These are phyloP conservation scores for Fusarium domesticum DNA, from an alignment of 2,329 filamentous ascomycete species.

Conservation along the genomic window DNA sequence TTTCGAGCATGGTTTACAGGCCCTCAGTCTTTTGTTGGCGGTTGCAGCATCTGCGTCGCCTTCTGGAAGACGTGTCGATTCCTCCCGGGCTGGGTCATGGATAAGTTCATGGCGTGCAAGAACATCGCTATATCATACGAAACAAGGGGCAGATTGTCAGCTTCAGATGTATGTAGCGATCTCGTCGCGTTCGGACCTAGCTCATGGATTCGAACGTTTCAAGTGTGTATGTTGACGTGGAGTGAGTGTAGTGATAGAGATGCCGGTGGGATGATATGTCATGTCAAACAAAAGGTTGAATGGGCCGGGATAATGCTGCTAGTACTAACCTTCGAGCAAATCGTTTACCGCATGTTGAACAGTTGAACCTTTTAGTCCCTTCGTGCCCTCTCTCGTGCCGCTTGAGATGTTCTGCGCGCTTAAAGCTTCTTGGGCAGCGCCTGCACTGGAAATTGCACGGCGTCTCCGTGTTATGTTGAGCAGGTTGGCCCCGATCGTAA, in stretches of 20 bases:
- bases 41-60: neutral
- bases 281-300: constrained; percentile 2
- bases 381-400: constrained; percentile 19
- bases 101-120: constrained; percentile 5
- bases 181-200: too few relatives aligned
- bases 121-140: constrained; percentile 3
- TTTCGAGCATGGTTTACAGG: constrained; percentile 15
- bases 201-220: too few relatives aligned
- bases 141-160: neutral
- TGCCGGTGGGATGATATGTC: neutral
- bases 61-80: neutral
- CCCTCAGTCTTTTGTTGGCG: constrained; percentile 2
- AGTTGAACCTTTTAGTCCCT: constrained; percentile 9
- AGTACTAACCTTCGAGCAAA: constrained; percentile 19
- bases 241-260: constrained; percentile 1
- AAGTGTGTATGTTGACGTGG: too few relatives aligned
- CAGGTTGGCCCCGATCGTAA: too few relatives aligned
- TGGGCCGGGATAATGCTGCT: neutral
- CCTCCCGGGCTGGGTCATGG: neutral
- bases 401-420: constrained; percentile 19
- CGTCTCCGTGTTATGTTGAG: too few relatives aligned
- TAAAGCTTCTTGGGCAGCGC: constrained; percentile 17
- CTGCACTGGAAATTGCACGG: constrained; percentile 10
- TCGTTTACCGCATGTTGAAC: constrained; percentile 14
- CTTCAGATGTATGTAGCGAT: neutral